Conservation (phyloP, 2,329 filamentous ascomycete species). For the Trichoderma sp. region DNA sequence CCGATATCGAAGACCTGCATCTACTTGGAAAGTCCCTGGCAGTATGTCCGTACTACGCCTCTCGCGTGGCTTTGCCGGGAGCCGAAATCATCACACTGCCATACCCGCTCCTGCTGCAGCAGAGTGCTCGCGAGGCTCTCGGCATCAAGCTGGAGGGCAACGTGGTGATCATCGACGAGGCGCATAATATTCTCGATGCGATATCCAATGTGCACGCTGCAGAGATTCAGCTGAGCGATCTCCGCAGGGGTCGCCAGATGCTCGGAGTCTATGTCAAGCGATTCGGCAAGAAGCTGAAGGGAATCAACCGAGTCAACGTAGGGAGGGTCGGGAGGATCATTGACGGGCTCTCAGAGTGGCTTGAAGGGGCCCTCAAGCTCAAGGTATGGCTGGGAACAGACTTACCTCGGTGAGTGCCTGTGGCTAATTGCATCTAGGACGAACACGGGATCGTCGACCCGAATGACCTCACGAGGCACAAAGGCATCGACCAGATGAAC, state of each 20-base stretch:
- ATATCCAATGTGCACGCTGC: constrained; percentile 85
- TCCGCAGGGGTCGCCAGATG: constrained; percentile 72
- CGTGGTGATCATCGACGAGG: constrained; percentile 94
- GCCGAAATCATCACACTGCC: constrained; percentile 91
- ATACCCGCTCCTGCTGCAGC: constrained; percentile 87
- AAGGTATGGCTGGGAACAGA: constrained; percentile 45
- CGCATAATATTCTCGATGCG: constrained; percentile 96
- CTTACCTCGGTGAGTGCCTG: not conserved
- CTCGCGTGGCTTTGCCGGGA: constrained; percentile 75
- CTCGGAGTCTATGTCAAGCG: constrained; percentile 80
- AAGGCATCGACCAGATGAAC: constrained; percentile 94
- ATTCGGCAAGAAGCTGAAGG: constrained; percentile 86
- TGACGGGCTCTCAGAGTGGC: constrained; percentile 72
- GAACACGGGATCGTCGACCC: constrained; percentile 70
- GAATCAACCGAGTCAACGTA: constrained; percentile 87
- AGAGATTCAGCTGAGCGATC: constrained; percentile 70
- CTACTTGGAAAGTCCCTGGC: constrained; percentile 74
- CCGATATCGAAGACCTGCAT: constrained; percentile 91
- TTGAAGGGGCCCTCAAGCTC: constrained; percentile 56
- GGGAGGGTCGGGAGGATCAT: constrained; percentile 84
- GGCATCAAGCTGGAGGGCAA: constrained; percentile 84
- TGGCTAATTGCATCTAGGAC: constrained; percentile 32
- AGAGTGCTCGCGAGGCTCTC: constrained; percentile 82
- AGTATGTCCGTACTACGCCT: constrained; percentile 96
- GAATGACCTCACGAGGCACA: constrained; percentile 73